A percentile compares a stretch with the other conserved stretches of the same genome.
Evolutionary conservation across 1,284 basidiomycete species (phyloP).

Genomic region (Takashimella koratensis): DNA sequence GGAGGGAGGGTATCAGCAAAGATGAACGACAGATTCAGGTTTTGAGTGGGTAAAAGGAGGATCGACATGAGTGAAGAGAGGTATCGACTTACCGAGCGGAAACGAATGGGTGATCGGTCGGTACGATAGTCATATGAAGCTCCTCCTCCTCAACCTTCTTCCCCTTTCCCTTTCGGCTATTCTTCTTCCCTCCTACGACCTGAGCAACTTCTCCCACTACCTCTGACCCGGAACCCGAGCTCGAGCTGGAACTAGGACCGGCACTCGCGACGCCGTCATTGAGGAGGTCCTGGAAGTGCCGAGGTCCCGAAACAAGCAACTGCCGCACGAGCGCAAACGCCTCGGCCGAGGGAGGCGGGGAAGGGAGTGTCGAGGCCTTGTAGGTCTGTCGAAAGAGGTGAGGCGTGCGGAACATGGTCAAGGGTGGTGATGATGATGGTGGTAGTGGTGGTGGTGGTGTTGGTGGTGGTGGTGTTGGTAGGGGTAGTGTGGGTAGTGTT

Average conservation of each 20-base stretch:
- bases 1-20: too few species aligned
- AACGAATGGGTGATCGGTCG: not conserved
- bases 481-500: not conserved
- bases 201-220: not conserved
- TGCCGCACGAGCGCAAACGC: slow-evolving; percentile 37
- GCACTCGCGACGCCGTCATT: slow-evolving; percentile 17
- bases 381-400: not conserved
- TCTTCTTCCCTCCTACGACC: not conserved
- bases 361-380: not conserved
- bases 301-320: slow-evolving; percentile 25
- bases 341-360: slow-evolving; percentile 8
- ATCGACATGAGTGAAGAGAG: too few species aligned
- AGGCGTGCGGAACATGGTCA: not conserved
- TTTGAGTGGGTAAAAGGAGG: too few species aligned
- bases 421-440: not conserved
- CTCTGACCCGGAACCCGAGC: not conserved
- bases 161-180: slow-evolving; percentile 6
- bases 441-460: not conserved
- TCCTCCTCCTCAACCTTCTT: slow-evolving; percentile 8
- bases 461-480: not conserved
- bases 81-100: not conserved
- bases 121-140: not conserved
- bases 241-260: not conserved
- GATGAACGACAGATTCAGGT: too few species aligned
- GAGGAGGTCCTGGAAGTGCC: slow-evolving; percentile 38